Conservation (phyloP, 2,329 filamentous ascomycete genomes). For the Pestalotiopsis sp. region DNA sequence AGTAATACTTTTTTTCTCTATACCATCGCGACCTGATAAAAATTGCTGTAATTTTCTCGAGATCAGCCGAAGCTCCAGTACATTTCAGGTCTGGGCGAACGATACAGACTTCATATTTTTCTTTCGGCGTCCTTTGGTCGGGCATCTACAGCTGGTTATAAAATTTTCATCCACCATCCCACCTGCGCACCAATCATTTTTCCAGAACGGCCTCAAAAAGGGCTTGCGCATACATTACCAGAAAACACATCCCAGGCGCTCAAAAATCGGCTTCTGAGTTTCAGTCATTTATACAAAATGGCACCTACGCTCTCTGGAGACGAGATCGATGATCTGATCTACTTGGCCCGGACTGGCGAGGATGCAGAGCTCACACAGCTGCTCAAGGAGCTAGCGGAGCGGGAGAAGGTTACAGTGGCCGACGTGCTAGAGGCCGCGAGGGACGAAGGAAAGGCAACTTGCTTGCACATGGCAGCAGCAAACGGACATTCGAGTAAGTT, state of each 20-base stretch:
- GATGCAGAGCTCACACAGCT: slow-evolving; percentile 64
- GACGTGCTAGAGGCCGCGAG: slow-evolving; percentile 71
- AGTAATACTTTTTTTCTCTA: too few relatives aligned
- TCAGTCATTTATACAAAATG: slow-evolving; percentile 32
- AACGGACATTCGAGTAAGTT: slow-evolving; percentile 78
- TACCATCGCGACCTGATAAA: too few relatives aligned
- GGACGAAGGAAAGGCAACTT: slow-evolving; percentile 78
- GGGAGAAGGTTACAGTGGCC: slow-evolving; percentile 61
- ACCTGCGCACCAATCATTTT: neutral
- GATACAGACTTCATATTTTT: neutral
- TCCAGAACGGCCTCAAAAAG: neutral
- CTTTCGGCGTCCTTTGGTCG: neutral
- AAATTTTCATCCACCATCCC: slow-evolving; percentile 1
- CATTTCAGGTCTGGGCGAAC: neutral
- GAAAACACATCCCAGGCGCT: neutral
- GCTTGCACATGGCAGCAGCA: slow-evolving; percentile 88
- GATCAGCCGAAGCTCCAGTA: neutral
- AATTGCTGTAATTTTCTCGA: neutral
- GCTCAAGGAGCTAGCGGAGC: slow-evolving; percentile 62
- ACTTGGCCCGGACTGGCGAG: slow-evolving; percentile 81
- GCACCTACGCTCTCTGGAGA: slow-evolving; percentile 69
- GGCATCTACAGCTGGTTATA: neutral
- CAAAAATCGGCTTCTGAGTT: too few relatives aligned
- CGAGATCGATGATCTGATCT: slow-evolving; percentile 88
- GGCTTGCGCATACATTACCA: neutral